Conservation (phyloP, 1,284 basidiomycete species). For the Phenoliferia sp. region DNA sequence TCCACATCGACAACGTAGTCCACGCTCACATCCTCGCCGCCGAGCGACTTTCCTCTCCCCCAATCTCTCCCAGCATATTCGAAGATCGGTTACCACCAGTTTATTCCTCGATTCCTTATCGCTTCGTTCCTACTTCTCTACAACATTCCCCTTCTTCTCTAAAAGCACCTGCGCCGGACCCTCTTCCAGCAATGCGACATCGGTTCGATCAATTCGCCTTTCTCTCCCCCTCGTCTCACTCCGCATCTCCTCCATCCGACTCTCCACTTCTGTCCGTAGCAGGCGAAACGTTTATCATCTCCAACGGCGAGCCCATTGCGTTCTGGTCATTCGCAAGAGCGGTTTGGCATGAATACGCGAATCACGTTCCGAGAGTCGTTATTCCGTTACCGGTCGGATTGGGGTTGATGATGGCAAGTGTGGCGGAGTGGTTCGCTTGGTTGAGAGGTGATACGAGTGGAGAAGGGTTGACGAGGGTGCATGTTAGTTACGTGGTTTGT, state of each 20-base stretch:
- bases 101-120: slow-evolving; percentile 19
- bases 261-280: slow-evolving; percentile 48
- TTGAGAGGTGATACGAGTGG: slow-evolving; percentile 65
- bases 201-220: slow-evolving; percentile 34
- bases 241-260: slow-evolving; percentile 49
- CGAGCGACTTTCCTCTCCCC: slow-evolving; percentile 60
- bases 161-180: slow-evolving; percentile 45
- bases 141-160: slow-evolving; percentile 7
- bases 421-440: slow-evolving; percentile 64
- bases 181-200: slow-evolving; percentile 41
- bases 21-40: slow-evolving; percentile 91
- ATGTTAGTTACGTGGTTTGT: slow-evolving; percentile 54
- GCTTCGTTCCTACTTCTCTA: slow-evolving; percentile 30
- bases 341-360: slow-evolving; percentile 67
- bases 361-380: slow-evolving; percentile 54
- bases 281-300: slow-evolving; percentile 94
- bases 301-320: slow-evolving; percentile 90
- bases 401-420: slow-evolving; percentile 54
- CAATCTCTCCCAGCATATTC: slow-evolving; percentile 46
- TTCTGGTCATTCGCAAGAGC: slow-evolving; percentile 92
- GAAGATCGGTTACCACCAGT: slow-evolving; percentile 60
- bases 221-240: slow-evolving; percentile 41
- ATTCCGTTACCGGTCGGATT: slow-evolving; percentile 60
- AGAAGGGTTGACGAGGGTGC: slow-evolving; percentile 71
- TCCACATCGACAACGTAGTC: slow-evolving; percentile 92